These are phyloP conservation scores for Arctium lappa DNA, from an alignment of 129 eudicot genomes.

Conservation along the genomic window DNA sequence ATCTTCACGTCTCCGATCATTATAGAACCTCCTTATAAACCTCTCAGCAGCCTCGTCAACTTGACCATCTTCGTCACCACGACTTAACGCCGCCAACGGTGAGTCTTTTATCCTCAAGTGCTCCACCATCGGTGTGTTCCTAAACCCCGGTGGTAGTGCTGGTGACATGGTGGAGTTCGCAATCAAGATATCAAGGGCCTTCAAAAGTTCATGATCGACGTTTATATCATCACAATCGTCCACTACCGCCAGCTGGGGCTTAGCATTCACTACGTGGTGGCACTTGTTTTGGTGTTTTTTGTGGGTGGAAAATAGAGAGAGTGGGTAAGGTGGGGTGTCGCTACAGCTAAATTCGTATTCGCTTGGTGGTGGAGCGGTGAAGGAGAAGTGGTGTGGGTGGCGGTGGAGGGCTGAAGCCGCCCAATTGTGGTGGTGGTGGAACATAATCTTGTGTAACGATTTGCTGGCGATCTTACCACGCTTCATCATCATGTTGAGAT, in stretches of 20 bases:
- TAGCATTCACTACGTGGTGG: neutral
- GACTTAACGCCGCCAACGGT: constrained; percentile 10
- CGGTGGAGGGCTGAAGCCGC: constrained; percentile 19
- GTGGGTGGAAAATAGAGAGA: constrained; percentile 34
- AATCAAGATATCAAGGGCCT: constrained; percentile 16
- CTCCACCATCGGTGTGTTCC: neutral
- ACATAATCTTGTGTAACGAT: constrained; percentile 49
- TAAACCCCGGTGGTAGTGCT: neutral
- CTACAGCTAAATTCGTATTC: constrained; percentile 68
- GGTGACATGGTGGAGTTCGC: constrained; percentile 24
- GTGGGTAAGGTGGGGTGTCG: constrained; percentile 45
- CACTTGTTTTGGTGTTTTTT: constrained; percentile 33
- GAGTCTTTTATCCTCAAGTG: constrained; percentile 27
- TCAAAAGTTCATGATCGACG: constrained; percentile 12
- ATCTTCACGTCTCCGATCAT: constrained; percentile 25
- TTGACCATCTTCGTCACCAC: constrained; percentile 6
- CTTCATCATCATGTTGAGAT: constrained; percentile 51
- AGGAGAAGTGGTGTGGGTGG: constrained; percentile 25
- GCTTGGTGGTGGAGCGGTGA: constrained; percentile 20
- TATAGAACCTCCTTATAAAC: constrained; percentile 50
- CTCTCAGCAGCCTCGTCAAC: constrained; percentile 58
- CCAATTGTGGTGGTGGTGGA: constrained; percentile 48
- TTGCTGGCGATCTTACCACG: constrained; percentile 60
- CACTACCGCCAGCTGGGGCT: neutral
- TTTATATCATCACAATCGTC: neutral